A percentile compares a stretch with the other conserved stretches of the same genome.
Evolutionary conservation across 2,329 filamentous ascomycete species (phyloP).

Genomic region (Dothideomycetes sp.): DNA sequence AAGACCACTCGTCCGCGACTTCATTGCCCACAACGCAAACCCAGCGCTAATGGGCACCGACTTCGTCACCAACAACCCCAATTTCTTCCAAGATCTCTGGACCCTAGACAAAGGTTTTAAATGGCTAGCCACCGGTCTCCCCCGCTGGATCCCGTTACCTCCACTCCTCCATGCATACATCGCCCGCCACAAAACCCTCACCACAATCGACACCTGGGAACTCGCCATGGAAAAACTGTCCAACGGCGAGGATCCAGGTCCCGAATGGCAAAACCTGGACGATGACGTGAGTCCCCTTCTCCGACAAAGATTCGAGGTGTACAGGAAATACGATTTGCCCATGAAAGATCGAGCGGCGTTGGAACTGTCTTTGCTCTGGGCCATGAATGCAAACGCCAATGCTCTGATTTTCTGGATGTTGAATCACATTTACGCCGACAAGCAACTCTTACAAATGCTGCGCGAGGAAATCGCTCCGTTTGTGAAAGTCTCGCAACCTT

Average conservation of each 20-base stretch:
- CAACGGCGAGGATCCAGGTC: slow-evolving; percentile 23
- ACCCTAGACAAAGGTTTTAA: slow-evolving; percentile 46
- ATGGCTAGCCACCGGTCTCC: slow-evolving; percentile 45
- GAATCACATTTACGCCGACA: slow-evolving; percentile 27
- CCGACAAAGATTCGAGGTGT: slow-evolving; percentile 24
- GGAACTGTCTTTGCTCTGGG: slow-evolving; percentile 47
- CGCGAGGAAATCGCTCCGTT: slow-evolving; percentile 28
- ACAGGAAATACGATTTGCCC: slow-evolving; percentile 24
- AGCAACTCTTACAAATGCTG: slow-evolving; percentile 23
- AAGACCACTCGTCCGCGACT: slow-evolving; percentile 44
- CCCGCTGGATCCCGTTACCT: slow-evolving; percentile 47
- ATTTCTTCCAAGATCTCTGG: slow-evolving; percentile 47
- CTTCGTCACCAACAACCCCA: slow-evolving; percentile 43
- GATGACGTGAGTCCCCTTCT: slow-evolving; percentile 26
- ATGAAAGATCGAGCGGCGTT: slow-evolving; percentile 25
- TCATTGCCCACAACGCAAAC: slow-evolving; percentile 44
- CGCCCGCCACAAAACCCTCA: slow-evolving; percentile 23
- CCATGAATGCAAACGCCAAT: slow-evolving; percentile 44
- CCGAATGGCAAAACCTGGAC: slow-evolving; percentile 27
- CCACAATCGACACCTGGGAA: slow-evolving; percentile 22
- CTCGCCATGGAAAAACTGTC: slow-evolving; percentile 24
- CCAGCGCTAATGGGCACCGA: slow-evolving; percentile 45
- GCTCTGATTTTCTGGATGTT: slow-evolving; percentile 36
- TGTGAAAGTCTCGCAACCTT: slow-evolving; percentile 22
- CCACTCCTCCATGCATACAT: slow-evolving; percentile 40